Base-by-base conservation (phyloP, 2,329 filamentous ascomycete genomes). In the Thelonectria blattea region DNA sequence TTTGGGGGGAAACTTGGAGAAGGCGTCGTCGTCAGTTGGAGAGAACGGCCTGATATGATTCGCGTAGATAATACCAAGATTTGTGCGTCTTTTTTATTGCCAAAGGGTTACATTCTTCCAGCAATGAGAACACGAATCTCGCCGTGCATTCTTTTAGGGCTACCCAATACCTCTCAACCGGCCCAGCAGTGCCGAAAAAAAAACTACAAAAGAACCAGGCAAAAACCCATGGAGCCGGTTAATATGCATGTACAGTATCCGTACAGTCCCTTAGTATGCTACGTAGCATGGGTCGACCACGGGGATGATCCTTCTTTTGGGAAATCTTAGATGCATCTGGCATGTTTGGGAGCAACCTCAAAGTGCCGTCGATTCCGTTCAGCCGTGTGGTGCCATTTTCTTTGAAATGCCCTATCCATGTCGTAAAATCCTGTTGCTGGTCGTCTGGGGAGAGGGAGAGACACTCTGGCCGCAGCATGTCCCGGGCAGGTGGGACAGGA, bases 301-400 rank as follows among this genome's bases (percentile, higher is more conserved):
- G 52, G 52, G 52, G 18, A 48, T 55, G n/a, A 42, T 55, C 14
- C 52, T 55, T 47, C 22, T 47, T 47, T 47, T 27, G 45, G 45
- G 45, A 27, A 53, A 60, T 48, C 24, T 41, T 32, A 51, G 45
- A 52, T 39, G 52, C 45, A 56, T 56, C 52, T 56, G 22, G 52
- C 45, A 56, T 49, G 22, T 37, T 30, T 37, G 34, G 34, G 6
- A 37, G 11, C 34, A n/a, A n/a, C n/a, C n/a, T 15, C 32, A 30
- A 37, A 55, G 46, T 55, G 52, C 57, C 57, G 57, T 47, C 11
- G 41, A 47, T 51, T 55, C 57, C 57, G 57, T 41, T 20, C 15
- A 49, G 50, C 41, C 39, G 46, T 18, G n/a, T 18, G 42, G 24
- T 46, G 39, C 14, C 27, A 30, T 30, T 4, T n/a, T n/a, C n/a